Evolutionary conservation across 345 rosid species (phyloP), one percentile per base, ranked within the genome.

Genomic region (Cardamine chenopodiifolia): DNA sequence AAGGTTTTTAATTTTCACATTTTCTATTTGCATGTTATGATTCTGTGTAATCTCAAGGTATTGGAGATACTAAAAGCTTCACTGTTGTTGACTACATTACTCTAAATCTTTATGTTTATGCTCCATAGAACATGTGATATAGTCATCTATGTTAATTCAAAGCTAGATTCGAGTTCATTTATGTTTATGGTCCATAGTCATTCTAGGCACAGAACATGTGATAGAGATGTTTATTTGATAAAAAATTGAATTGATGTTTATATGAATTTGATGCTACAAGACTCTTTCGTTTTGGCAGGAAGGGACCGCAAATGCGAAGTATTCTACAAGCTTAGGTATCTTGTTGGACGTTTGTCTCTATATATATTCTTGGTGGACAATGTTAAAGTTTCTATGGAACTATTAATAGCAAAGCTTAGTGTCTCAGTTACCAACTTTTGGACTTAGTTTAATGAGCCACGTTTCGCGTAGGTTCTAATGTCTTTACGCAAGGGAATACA

Each of bases 281-380:
- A 14, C 47, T 35, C 13, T 56, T 25, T 22, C 12, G 39, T 62
- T 62, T 72, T 78, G 61, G 71, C 83, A 93, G 98, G 88, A 62
- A 74, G 62, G n/a, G 62, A 83, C 74, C 32, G 73, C 59, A 71
- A 75, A 67, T 40, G 75, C 59, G 48, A 82, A 79, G 73, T 68
- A 65, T n/a, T 72, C 80, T 6, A 25, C 45, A 2, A 62, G 47
- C 39, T 72, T 82, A 79, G 69, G 77, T 72, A 31, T 42, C 48
- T 15, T 42, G 3, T 5, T 42, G 18, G 17, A 12, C 15, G n/a
- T 39, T 39, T 39, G n/a, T 39, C 44, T 39, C 13, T 35, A 35
- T 35, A 35, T 37, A 19, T 15, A 2, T 42, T 15, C 31, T 54
- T 45, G 72, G 78, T 73, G 66, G 60, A 55, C 18, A 52, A 62